Percentiles rank a stretch among this genome's conserved stretches.
phyloP scores from a whole-genome alignment of 1,139 yeast genomes.

The Debaryomyces subglobosus region DNA sequence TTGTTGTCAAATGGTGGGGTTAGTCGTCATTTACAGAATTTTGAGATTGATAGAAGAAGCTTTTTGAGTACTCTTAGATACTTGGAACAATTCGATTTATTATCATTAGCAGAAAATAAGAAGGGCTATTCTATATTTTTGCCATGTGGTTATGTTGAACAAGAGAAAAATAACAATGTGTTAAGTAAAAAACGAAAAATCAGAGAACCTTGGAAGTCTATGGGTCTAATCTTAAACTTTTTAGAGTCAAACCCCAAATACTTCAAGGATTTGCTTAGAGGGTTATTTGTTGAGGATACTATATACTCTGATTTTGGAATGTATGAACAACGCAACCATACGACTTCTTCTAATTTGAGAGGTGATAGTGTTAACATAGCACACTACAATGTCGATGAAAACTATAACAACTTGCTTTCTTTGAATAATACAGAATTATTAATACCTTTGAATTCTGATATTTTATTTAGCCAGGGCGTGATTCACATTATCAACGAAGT shows the following conservation, averaged over 20 bases:
- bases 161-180: slow-evolving; percentile 8
- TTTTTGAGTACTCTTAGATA: slow-evolving; percentile 42
- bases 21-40: slow-evolving; percentile 33
- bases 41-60: slow-evolving; percentile 37
- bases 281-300: slow-evolving; percentile 62
- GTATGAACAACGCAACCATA: slow-evolving; percentile 23
- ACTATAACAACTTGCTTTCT: slow-evolving; percentile 26
- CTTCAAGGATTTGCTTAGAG: slow-evolving; percentile 55
- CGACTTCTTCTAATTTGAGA: slow-evolving; percentile 34
- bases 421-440: slow-evolving; percentile 32
- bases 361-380: slow-evolving; percentile 38
- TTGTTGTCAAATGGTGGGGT: slow-evolving; percentile 40
- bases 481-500: slow-evolving; percentile 69
- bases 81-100: slow-evolving; percentile 32
- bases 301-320: slow-evolving; percentile 66
- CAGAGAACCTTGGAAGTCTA: slow-evolving; percentile 61
- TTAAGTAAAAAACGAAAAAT: slow-evolving; percentile 9
- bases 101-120: slow-evolving; percentile 49
- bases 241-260: slow-evolving; percentile 55
- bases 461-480: slow-evolving; percentile 83
- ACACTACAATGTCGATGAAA: slow-evolving; percentile 27
- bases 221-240: slow-evolving; percentile 65
- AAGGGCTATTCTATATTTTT: slow-evolving; percentile 75
- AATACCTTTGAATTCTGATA: slow-evolving; percentile 58
- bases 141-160: slow-evolving; percentile 58